Percentiles rank a stretch among this genome's conserved stretches.
These are phyloP conservation scores for Geranomyces michiganensis DNA, from an alignment of 192 early-diverging fungal genomes.

Conservation along the genomic window DNA sequence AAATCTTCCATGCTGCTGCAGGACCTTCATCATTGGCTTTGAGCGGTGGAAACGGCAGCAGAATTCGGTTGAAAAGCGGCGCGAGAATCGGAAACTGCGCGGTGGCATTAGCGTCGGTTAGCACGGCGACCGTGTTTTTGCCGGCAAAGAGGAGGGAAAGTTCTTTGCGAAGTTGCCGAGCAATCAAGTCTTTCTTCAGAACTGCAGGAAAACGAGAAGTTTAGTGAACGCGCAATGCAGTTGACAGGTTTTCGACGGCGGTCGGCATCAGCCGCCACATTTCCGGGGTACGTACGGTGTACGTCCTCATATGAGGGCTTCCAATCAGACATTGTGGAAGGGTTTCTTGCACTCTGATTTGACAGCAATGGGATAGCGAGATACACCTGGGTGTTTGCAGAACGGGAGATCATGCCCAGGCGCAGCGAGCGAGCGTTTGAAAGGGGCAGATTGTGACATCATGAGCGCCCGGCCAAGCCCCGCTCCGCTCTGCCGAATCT, in stretches of 20 bases:
- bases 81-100: constrained; percentile 23
- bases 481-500: too few species aligned
- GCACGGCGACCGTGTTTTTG: constrained; percentile 7
- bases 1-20: constrained; percentile 4
- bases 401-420: too few species aligned
- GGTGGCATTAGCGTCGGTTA: neutral
- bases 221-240: neutral
- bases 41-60: constrained; percentile 29
- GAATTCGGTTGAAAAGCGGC: constrained; percentile 21
- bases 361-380: too few species aligned
- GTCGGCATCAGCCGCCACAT: neutral
- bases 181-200: constrained; percentile 30
- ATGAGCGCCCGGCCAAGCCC: too few species aligned
- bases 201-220: neutral
- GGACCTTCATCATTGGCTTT: constrained; percentile 16
- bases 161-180: constrained; percentile 31
- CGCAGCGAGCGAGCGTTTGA: too few species aligned
- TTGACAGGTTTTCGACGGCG: neutral
- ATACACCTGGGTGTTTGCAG: too few species aligned
- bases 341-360: too few species aligned
- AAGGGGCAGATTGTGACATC: too few species aligned
- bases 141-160: constrained; percentile 3
- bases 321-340: neutral
- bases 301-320: constrained; percentile 5
- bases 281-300: neutral